Base-by-base conservation (phyloP, 2,329 filamentous ascomycete genomes). In the Macroventuria anomochaeta region DNA sequence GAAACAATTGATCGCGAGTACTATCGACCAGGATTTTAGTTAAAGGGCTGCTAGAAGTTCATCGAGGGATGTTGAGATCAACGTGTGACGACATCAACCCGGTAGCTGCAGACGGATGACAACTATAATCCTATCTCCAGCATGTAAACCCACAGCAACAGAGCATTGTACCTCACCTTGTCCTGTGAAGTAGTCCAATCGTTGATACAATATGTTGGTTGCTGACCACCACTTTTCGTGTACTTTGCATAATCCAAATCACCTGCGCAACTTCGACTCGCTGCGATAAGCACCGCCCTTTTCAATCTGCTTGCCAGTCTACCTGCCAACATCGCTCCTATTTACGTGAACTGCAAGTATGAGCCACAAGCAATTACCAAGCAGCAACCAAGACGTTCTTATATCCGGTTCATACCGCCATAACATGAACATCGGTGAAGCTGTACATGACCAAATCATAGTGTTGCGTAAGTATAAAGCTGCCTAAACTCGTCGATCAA, bases 211-310 rank as follows among this genome's bases (percentile, higher is more conserved):
- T 21, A 20, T 23, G 28, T 11, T 10, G 11, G 18, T 18, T 42
- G 39, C 39, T 43, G 40, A 43, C 40, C 29, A 43, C 40, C 29
- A 34, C 12, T 4, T 33, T n/a, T n/a, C n/a, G n/a, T n/a, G n/a
- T n/a, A n/a, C n/a, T n/a, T n/a, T n/a, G n/a, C n/a, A n/a, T n/a
- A n/a, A n/a, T n/a, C n/a, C n/a, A n/a, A n/a, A n/a, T n/a, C n/a
- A n/a, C n/a, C n/a, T n/a, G n/a, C n/a, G n/a, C n/a, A n/a, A n/a
- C n/a, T n/a, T n/a, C n/a, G n/a, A n/a, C n/a, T n/a, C n/a, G n/a
- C n/a, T n/a, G n/a, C 6, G 12, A 31, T 17, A 31, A 40, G 39
- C 39, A 41, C 26, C 39, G 38, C 38, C 38, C 38, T 29, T 29
- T 15, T 41, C 23, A 25, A 25, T 8, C 23, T 25, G 23, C n/a